A percentile compares a stretch with the other conserved stretches of the same genome.
phyloP scores from a whole-genome alignment of 345 rosid genomes.

The Pistacia integerrima region DNA sequence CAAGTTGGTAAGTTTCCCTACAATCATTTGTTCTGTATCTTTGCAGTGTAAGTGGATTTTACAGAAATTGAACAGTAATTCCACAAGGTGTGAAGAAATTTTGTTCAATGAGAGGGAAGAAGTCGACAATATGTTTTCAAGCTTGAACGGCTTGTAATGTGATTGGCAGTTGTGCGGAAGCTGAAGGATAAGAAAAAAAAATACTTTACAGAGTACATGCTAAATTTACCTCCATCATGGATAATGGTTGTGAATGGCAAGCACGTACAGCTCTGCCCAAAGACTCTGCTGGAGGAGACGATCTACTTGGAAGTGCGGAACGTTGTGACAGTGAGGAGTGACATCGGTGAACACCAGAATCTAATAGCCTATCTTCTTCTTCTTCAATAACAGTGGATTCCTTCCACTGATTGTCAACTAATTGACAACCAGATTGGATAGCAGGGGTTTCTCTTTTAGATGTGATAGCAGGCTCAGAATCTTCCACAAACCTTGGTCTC shows the following conservation, averaged over 20 bases:
- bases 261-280: slow-evolving; percentile 59
- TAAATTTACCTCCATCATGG: slow-evolving; percentile 68
- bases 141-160: slow-evolving; percentile 8
- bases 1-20: not conserved
- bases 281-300: slow-evolving; percentile 58
- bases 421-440: slow-evolving; percentile 37
- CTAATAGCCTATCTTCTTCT: slow-evolving; percentile 52
- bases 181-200: not conserved
- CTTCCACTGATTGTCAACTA: slow-evolving; percentile 36
- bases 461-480: slow-evolving; percentile 40
- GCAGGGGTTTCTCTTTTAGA: slow-evolving; percentile 46
- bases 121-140: not conserved
- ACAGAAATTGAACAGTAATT: not conserved
- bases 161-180: not conserved
- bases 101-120: not conserved
- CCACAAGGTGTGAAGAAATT: not conserved
- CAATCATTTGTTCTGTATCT: not conserved
- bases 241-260: slow-evolving; percentile 83
- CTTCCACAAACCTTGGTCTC: slow-evolving; percentile 41
- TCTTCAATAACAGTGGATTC: slow-evolving; percentile 32
- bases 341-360: slow-evolving; percentile 70
- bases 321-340: slow-evolving; percentile 80
- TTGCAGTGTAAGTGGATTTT: slow-evolving; percentile 13
- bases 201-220: slow-evolving; percentile 1
- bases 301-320: slow-evolving; percentile 49